These are phyloP conservation scores for Alopecurus myosuroides DNA, from an alignment of 176 grass and related monocot species.

Conservation along the genomic window DNA sequence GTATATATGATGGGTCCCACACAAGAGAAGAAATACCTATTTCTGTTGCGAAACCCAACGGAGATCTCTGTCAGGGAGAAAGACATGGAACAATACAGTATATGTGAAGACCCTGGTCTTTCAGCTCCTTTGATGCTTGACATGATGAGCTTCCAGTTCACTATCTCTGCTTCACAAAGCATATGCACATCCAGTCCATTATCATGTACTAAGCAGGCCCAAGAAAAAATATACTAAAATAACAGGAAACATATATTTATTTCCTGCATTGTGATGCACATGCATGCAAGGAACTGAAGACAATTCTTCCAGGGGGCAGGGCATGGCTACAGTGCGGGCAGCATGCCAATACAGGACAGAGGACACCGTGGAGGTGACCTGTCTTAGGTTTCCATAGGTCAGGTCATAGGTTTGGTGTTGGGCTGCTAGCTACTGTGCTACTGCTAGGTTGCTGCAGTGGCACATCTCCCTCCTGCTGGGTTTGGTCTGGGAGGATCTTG, in stretches of 20 bases:
- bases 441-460: conserved; percentile 15
- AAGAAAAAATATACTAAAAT: not conserved
- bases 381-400: not conserved
- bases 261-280: not conserved
- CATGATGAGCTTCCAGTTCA: not conserved
- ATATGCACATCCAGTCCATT: not conserved
- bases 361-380: conserved; percentile 8
- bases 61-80: not conserved
- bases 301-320: not conserved
- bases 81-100: conserved; percentile 16
- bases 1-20: no score
- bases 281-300: not conserved
- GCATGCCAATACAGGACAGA: not conserved
- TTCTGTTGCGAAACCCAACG: not conserved
- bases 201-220: not conserved
- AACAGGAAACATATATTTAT: not conserved
- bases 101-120: not conserved
- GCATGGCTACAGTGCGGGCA: conserved; percentile 7
- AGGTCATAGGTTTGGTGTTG: not conserved
- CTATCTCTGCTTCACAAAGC: conserved; percentile 10
- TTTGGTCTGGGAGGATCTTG: conserved; percentile 31
- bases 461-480: conserved; percentile 1
- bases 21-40: not conserved
- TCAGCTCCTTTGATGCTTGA: not conserved
- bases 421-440: not conserved